These are phyloP conservation scores for Saccharomycopsis schoenii DNA, from an alignment of 805 yeast species.

Conservation along the genomic window DNA sequence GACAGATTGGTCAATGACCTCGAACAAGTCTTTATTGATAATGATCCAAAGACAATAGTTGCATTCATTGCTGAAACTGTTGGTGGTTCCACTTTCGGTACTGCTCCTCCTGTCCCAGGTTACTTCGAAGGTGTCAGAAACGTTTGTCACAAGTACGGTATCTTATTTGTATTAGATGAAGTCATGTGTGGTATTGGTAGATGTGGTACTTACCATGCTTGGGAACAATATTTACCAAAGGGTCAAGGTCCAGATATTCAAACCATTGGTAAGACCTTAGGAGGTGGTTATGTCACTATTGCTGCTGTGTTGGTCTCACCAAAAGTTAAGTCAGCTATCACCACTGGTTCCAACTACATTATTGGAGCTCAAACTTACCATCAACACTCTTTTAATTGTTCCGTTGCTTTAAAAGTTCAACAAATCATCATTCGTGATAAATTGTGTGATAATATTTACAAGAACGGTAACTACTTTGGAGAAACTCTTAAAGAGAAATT, in stretches of 20 bases:
- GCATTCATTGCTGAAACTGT: slow-evolving; percentile 38
- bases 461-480: slow-evolving; percentile 37
- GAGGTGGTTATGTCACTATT: slow-evolving; percentile 39
- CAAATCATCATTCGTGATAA: slow-evolving; percentile 28
- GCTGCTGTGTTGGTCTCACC: slow-evolving; percentile 34
- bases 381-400: slow-evolving; percentile 36
- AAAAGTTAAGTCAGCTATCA: slow-evolving; percentile 29
- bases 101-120: slow-evolving; percentile 34
- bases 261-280: slow-evolving; percentile 39
- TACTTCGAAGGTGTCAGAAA: slow-evolving; percentile 37
- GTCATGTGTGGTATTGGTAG: slow-evolving; percentile 50
- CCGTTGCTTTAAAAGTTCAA: slow-evolving; percentile 38
- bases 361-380: slow-evolving; percentile 43
- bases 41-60: slow-evolving; percentile 35
- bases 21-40: slow-evolving; percentile 32
- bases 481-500: slow-evolving; percentile 25
- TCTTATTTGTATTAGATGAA: slow-evolving; percentile 41
- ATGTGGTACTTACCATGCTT: slow-evolving; percentile 37
- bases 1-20: slow-evolving; percentile 31
- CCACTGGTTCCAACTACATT: slow-evolving; percentile 29
- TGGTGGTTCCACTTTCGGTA: slow-evolving; percentile 38
- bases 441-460: slow-evolving; percentile 32
- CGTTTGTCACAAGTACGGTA: slow-evolving; percentile 42
- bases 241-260: slow-evolving; percentile 37
- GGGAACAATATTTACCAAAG: slow-evolving; percentile 31